These are phyloP conservation scores for Ustilago cynodontis DNA, from an alignment of 1,284 basidiomycete species.

Conservation along the genomic window DNA sequence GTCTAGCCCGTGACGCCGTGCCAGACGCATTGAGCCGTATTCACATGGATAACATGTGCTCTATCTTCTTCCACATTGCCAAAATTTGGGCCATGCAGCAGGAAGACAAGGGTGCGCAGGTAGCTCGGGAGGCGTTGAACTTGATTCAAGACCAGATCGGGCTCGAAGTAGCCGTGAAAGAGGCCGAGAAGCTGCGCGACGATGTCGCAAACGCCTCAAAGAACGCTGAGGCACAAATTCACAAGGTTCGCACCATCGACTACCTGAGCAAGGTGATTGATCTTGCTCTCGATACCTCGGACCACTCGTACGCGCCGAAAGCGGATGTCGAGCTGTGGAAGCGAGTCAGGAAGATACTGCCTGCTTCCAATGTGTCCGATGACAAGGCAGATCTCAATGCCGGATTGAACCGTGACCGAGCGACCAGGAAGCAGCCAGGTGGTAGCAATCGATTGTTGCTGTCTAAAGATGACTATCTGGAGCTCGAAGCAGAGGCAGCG, in stretches of 20 bases:
- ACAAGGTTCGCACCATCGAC: neutral
- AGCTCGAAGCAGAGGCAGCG: conserved; percentile 26
- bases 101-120: neutral
- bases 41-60: conserved; percentile 15
- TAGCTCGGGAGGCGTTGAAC: conserved; percentile 32
- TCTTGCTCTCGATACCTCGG: conserved; percentile 32
- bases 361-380: neutral
- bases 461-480: conserved; percentile 29
- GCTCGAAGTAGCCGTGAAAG: conserved; percentile 10
- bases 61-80: conserved; percentile 23
- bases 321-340: conserved; percentile 43
- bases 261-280: conserved; percentile 8
- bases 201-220: conserved; percentile 13
- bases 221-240: conserved; percentile 26
- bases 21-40: conserved; percentile 5
- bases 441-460: conserved; percentile 24
- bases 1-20: neutral
- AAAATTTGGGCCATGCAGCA: conserved; percentile 6
- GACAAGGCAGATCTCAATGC: neutral
- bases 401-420: too few relatives aligned
- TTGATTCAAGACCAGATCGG: conserved; percentile 25
- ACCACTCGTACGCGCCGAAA: conserved; percentile 33
- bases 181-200: neutral
- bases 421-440: neutral
- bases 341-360: conserved; percentile 19